Evolutionary conservation across 345 rosid genomes (phyloP), one percentile per base, ranked within the genome.

Genomic region (Acer yangbiense): DNA sequence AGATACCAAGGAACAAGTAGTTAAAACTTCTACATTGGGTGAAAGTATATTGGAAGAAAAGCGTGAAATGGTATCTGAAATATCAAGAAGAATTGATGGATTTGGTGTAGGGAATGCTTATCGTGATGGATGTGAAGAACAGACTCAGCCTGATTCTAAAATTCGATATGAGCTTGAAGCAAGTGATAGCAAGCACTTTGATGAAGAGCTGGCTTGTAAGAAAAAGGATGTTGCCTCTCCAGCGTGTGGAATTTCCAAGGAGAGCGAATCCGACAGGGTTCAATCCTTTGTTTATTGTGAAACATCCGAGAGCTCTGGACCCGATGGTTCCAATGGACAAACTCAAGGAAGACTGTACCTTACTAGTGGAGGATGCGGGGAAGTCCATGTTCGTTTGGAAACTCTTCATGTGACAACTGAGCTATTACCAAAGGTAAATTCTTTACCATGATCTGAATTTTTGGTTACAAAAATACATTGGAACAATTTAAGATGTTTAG

Each of bases 401-500:
- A 77, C 82, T 55, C 69, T 75, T 76, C 73, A 73, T 61, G 73
- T 35, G 23, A 65, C 82, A 68, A 39, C 83, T 48, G 75, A 73
- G 78, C 76, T 50, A 46, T 71, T 57, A 32, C 18, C 77, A 55
- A 80, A 91, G 94, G 92, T 88, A 80, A 83, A 63, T 68, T 71
- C 73, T 77, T 58, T 61, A 68, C 55, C 55, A 73, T 50, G 27
- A 66, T 57, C 52, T 65, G 12, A 60, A 43, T 7, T 62, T 61
- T 75, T 75, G 77, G 43, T 74, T 73, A 52, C 48, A 63, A 68
- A 44, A 48, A 46, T 58, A 63, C 43, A 21, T 76, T 48, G 52
- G 17, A 73, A 29, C 39, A 72, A 60, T 68, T 39, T 55, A 78
- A 41, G 32, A 4, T 20, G n/a, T 71, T 68, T 8, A 21, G 23